phyloP scores from a whole-genome alignment of 179 eudicot genomes.

The Beta corolliflora region DNA sequence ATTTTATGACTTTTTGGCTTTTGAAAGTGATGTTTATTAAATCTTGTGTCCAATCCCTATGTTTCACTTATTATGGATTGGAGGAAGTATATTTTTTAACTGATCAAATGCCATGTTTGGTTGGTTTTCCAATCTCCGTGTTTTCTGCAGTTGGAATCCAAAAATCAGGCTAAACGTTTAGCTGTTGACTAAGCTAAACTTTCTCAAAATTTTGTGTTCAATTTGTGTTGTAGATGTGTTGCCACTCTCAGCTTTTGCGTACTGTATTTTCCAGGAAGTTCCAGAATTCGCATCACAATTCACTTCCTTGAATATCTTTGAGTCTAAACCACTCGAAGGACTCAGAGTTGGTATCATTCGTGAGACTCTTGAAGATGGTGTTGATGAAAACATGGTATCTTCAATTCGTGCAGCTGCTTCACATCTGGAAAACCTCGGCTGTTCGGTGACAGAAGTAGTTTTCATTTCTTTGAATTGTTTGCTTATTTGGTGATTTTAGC shows the following conservation, averaged over 20 bases:
- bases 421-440: slow-evolving; percentile 89
- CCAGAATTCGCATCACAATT: slow-evolving; percentile 73
- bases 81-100: too few species aligned
- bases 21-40: too few species aligned
- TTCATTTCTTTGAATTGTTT: slow-evolving; percentile 14
- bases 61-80: too few species aligned
- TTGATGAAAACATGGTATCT: slow-evolving; percentile 67
- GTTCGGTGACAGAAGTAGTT: slow-evolving; percentile 73
- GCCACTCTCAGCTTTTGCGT: slow-evolving; percentile 16
- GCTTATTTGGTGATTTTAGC: slow-evolving; percentile 3
- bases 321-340: slow-evolving; percentile 84
- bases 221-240: neutral
- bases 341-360: slow-evolving; percentile 81
- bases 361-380: slow-evolving; percentile 91
- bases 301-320: slow-evolving; percentile 49
- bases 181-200: neutral
- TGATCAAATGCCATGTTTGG: neutral
- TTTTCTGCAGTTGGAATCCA: neutral
- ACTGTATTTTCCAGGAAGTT: slow-evolving; percentile 58
- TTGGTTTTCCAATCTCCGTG: neutral
- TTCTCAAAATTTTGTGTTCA: neutral
- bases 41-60: too few species aligned
- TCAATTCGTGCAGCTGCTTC: slow-evolving; percentile 68
- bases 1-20: too few species aligned
- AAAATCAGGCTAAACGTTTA: neutral